Percentiles rank a stretch among this genome's conserved stretches.
These are phyloP conservation scores for Phyllostachys edulis DNA, from an alignment of 176 grass and related monocot species.

Conservation along the genomic window DNA sequence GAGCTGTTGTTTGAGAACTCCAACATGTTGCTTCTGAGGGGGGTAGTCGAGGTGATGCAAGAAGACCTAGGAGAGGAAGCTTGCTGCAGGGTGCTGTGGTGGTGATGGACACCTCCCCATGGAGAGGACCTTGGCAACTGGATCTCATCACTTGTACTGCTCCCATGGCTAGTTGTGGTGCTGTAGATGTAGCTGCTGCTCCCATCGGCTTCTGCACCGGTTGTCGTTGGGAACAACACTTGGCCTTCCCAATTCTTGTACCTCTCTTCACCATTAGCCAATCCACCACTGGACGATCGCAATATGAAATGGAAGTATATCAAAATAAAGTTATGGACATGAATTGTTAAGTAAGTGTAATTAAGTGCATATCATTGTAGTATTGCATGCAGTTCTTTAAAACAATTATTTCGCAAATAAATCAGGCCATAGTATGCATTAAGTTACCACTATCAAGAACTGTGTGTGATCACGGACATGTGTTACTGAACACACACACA, in stretches of 20 bases:
- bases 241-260: constrained; percentile 44
- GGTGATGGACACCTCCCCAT: constrained; percentile 46
- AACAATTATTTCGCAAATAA: background rate
- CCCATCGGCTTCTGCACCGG: constrained; percentile 27
- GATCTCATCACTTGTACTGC: constrained; percentile 40
- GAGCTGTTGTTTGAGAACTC: constrained; percentile 76
- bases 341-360: background rate
- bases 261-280: constrained; percentile 51
- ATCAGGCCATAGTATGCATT: background rate
- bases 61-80: constrained; percentile 77
- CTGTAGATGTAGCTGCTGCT: constrained; percentile 41
- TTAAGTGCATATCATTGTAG: background rate
- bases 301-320: background rate
- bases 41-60: constrained; percentile 48
- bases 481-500: background rate
- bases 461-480: background rate
- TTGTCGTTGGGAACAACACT: constrained; percentile 22
- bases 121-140: constrained; percentile 31
- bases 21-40: constrained; percentile 56
- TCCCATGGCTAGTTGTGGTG: constrained; percentile 46
- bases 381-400: background rate
- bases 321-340: background rate
- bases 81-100: constrained; percentile 45
- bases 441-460: background rate
- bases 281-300: constrained; percentile 39